Evolutionary conservation across 2,329 filamentous ascomycete species (phyloP).

Genomic region (Aureobasidium melanogenum): DNA sequence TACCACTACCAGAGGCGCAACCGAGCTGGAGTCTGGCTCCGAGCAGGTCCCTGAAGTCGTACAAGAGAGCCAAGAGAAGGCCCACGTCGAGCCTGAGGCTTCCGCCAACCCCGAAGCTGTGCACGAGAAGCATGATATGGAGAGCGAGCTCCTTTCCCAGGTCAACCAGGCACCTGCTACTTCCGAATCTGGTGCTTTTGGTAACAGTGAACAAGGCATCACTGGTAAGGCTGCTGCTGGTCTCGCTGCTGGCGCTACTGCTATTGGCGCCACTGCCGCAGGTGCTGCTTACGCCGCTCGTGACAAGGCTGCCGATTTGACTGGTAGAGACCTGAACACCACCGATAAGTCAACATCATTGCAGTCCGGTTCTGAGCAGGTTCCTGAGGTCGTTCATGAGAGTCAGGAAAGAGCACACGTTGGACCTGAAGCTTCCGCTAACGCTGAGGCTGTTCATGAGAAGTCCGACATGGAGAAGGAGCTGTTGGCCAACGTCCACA

Average conservation of each 20-base stretch:
- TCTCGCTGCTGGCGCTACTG: constrained; percentile 30
- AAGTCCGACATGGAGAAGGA: constrained; percentile 55
- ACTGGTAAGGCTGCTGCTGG: constrained; percentile 31
- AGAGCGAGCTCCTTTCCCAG: constrained; percentile 60
- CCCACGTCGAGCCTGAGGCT: constrained; percentile 56
- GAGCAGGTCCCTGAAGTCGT: constrained; percentile 24
- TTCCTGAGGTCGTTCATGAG: constrained; percentile 33
- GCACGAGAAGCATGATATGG: constrained; percentile 42
- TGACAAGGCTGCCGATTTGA: constrained; percentile 23
- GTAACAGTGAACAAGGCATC: constrained; percentile 19
- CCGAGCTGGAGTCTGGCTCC: constrained; percentile 26
- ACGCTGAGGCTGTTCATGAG: constrained; percentile 43
- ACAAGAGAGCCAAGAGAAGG: constrained; percentile 57
- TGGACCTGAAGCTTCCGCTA: constrained; percentile 57
- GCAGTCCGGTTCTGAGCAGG: constrained; percentile 25
- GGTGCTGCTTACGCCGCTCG: constrained; percentile 26
- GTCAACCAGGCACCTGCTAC: constrained; percentile 32
- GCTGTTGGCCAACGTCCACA: constrained; percentile 52
- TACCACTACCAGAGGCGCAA: constrained; percentile 22
- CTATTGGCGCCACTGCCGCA: constrained; percentile 27
- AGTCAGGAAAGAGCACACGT: constrained; percentile 58
- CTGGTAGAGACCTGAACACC: constrained; percentile 16
- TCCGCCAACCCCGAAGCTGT: constrained; percentile 51
- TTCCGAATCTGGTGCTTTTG: constrained; percentile 27
- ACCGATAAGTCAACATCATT: constrained; percentile 25